Base-by-base conservation (phyloP, 768 basidiomycete species). In the Naematelia encephala region DNA sequence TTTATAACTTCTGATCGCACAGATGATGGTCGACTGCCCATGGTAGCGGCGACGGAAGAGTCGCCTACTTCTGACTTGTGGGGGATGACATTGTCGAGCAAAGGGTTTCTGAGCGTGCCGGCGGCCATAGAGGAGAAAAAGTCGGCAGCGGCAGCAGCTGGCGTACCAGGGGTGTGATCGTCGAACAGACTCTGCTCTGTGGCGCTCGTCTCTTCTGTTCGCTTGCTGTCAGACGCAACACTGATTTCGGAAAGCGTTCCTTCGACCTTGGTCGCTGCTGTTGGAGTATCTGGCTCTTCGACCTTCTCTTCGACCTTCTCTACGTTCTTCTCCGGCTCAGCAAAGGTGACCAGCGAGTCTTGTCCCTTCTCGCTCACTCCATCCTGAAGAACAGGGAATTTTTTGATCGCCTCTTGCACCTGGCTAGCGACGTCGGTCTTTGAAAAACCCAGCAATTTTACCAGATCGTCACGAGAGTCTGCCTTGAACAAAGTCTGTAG, bases 11-110 rank as follows among this genome's bases (percentile, higher is more conserved):
- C 88, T 14, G 79, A 79, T 0, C 85, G 83, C 30, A 88, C 82
- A 5, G 90, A 91, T 0, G 90, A 90, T 1, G 91, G 86, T 1
- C 90, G 82, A 1, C 90, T 92, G n/a, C 94, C 94, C 25, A 90
- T 82, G 0, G 94, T 99, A 0, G 94, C 94, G 19, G 93, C 94
- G 13, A 93, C 91, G 1, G 90, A 91, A 0, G 92, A 93, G 70
- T 91, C 91, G 28, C 87, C 76, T 58, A 90, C 88, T 66, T 86
- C 88, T 47, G 51, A 48, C 50, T 82, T 85, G 64, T 91, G 91
- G 0, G 91, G 91, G 4, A 92, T 82, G 54, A 90, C 81, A 57
- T 75, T 77, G 53, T 75, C 76, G 14, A 81, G 65, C 0, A 76
- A 77, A 23, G 74, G 78, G 13, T 80, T 80, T 51, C 83, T 81